Percentiles rank a stretch among this genome's conserved stretches.
Conservation (phyloP, 208 protist species). For the Crithidia sp. region DNA sequence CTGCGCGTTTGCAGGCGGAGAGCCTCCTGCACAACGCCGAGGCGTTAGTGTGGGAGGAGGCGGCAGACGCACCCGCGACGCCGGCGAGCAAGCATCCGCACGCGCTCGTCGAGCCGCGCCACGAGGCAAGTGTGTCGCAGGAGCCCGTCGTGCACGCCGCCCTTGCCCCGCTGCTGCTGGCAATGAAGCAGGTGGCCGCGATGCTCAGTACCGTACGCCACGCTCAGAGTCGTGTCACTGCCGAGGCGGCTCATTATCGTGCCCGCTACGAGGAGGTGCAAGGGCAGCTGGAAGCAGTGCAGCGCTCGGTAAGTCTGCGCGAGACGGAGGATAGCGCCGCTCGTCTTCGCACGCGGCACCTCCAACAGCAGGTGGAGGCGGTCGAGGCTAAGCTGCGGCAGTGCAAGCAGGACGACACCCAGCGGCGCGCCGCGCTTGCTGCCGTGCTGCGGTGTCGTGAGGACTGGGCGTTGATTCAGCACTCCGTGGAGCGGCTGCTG, state of each 20-base stretch:
- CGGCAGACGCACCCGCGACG: neutral
- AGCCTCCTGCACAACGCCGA: constrained; percentile 17
- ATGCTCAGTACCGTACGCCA: constrained; percentile 20
- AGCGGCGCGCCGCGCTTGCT: constrained; percentile 32
- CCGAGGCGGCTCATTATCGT: constrained; percentile 4
- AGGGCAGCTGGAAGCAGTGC: constrained; percentile 8
- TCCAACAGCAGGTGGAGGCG: constrained; percentile 21
- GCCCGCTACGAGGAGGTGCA: constrained; percentile 5
- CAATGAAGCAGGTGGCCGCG: constrained; percentile 27
- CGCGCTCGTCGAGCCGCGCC: too few relatives aligned
- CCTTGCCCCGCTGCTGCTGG: constrained; percentile 20
- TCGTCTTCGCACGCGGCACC: constrained; percentile 5
- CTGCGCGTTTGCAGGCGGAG: constrained; percentile 13
- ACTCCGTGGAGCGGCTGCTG: constrained; percentile 33
- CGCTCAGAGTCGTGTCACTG: constrained; percentile 8
- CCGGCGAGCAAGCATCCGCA: neutral
- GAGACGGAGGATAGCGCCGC: constrained; percentile 13
- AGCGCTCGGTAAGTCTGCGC: neutral
- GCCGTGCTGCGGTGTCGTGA: constrained; percentile 50
- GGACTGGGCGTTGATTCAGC: constrained; percentile 56
- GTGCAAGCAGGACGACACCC: constrained; percentile 26
- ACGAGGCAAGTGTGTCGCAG: constrained; percentile 1
- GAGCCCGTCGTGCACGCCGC: constrained; percentile 18
- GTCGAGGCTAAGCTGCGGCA: constrained; percentile 17
- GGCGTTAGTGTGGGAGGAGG: constrained; percentile 1